Conservation (phyloP, 106 monocot species). For the Chionographis japonica region DNA sequence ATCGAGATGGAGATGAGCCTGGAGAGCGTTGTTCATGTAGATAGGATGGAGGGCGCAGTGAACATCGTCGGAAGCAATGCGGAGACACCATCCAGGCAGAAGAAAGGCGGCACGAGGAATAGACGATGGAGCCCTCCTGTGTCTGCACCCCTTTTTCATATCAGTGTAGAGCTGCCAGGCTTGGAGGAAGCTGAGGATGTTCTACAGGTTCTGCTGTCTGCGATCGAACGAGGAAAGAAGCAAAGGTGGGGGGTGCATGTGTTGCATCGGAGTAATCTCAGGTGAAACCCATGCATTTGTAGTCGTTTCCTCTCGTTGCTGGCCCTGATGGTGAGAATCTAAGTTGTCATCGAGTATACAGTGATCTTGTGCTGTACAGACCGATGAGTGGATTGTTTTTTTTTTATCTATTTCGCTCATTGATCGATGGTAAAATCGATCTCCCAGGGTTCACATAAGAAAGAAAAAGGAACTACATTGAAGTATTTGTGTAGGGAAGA, state of each 20-base stretch:
- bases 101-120: constrained; percentile 15
- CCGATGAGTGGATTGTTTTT: too few species aligned
- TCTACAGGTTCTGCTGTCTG: constrained; percentile 47
- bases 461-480: too few species aligned
- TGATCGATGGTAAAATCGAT: too few species aligned
- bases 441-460: too few species aligned
- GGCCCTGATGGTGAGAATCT: too few species aligned
- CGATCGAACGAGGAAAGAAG: constrained; percentile 43
- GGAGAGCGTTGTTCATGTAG: constrained; percentile 75
- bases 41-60: constrained; percentile 40
- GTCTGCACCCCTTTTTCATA: constrained; percentile 45
- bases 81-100: constrained; percentile 31
- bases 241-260: constrained; percentile 39
- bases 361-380: too few species aligned
- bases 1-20: constrained; percentile 71
- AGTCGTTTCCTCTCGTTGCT: background rate
- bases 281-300: constrained; percentile 3
- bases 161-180: constrained; percentile 47
- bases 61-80: constrained; percentile 78
- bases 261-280: constrained; percentile 60
- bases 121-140: constrained; percentile 29
- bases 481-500: too few species aligned
- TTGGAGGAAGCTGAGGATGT: constrained; percentile 71
- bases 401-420: too few species aligned
- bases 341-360: too few species aligned